These are phyloP conservation scores for Cladosporium sp. DNA, from an alignment of 2,329 filamentous ascomycete species.

Conservation along the genomic window DNA sequence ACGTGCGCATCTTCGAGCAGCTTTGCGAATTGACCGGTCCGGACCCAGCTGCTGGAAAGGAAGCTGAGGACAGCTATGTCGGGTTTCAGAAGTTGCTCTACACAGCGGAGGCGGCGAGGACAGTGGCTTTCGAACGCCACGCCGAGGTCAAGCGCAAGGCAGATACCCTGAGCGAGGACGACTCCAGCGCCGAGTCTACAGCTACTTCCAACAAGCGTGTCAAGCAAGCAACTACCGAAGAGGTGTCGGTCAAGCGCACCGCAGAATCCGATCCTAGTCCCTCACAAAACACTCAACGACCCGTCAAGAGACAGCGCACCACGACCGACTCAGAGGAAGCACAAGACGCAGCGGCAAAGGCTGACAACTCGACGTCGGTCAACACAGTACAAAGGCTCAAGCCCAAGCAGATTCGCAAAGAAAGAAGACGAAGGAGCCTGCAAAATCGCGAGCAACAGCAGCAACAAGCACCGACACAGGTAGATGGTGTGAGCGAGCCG, in stretches of 20 bases:
- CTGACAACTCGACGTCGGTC: not conserved
- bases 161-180: not conserved
- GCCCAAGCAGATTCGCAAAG: conserved; percentile 4
- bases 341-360: not conserved
- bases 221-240: not conserved
- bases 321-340: not conserved
- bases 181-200: not conserved
- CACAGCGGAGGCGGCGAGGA: conserved; percentile 19
- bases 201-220: not conserved
- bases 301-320: conserved; percentile 4
- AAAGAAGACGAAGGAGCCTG: conserved; percentile 3
- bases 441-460: not conserved
- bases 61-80: conserved; percentile 19
- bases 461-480: not conserved
- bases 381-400: conserved; percentile 4
- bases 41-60: conserved; percentile 22
- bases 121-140: conserved; percentile 14
- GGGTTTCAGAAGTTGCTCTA: conserved; percentile 23
- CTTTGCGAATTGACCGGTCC: conserved; percentile 23
- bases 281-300: not conserved
- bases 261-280: conserved; percentile 2
- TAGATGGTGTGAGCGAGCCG: no score
- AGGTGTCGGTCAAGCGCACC: conserved; percentile 1
- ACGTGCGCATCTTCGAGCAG: conserved; percentile 25
- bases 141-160: conserved; percentile 1